These are phyloP conservation scores for Allium cepa DNA, from an alignment of 106 monocot species.

Conservation along the genomic window DNA sequence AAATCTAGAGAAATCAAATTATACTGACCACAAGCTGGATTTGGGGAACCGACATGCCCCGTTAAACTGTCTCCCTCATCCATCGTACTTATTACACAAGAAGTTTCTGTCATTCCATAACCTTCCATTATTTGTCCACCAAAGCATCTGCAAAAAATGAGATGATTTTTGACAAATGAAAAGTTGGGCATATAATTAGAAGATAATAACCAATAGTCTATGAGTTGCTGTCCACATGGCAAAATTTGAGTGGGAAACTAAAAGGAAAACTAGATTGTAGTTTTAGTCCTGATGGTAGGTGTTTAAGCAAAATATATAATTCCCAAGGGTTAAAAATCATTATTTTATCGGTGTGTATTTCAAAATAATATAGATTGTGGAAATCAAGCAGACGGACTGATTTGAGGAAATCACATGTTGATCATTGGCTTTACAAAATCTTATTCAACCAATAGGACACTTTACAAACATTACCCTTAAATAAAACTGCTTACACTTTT, in stretches of 20 bases:
- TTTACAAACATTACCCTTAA: neutral
- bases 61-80: slow-evolving; percentile 55
- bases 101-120: slow-evolving; percentile 99
- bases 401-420: too few relatives aligned
- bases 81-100: slow-evolving; percentile 78
- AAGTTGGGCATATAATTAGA: neutral
- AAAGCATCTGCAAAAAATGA: slow-evolving; percentile 65
- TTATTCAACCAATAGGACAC: too few relatives aligned
- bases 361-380: too few relatives aligned
- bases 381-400: too few relatives aligned
- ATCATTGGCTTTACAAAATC: too few relatives aligned
- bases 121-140: slow-evolving; percentile 78
- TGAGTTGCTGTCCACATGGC: neutral
- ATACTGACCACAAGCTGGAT: slow-evolving; percentile 73
- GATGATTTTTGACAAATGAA: neutral
- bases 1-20: neutral
- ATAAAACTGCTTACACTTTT: slow-evolving; percentile 48
- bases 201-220: neutral
- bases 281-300: too few relatives aligned
- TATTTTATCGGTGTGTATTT: too few relatives aligned
- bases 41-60: slow-evolving; percentile 96
- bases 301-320: too few relatives aligned
- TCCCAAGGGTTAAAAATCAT: too few relatives aligned
- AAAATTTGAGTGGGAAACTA: too few relatives aligned
- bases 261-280: too few relatives aligned